These are phyloP conservation scores for Trichoderma simmonsii DNA, from an alignment of 2,329 filamentous ascomycete species.

Conservation along the genomic window DNA sequence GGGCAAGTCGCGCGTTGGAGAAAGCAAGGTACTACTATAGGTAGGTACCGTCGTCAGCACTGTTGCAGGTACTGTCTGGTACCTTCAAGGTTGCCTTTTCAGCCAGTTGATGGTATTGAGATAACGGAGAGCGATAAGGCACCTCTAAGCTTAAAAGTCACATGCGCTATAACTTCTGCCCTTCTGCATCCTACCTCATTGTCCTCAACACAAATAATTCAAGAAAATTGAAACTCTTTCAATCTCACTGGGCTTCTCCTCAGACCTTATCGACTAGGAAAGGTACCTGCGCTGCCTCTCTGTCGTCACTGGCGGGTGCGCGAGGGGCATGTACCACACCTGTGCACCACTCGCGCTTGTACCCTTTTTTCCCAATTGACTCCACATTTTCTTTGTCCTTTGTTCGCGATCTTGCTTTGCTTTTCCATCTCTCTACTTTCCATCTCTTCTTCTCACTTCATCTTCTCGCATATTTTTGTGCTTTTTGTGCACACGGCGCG, in stretches of 20 bases:
- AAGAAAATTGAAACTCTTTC: background rate
- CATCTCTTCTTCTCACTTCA: background rate
- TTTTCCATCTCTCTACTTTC: background rate
- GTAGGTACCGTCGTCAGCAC: background rate
- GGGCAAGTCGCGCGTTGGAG: background rate
- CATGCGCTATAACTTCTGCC: background rate
- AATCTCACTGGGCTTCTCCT: background rate
- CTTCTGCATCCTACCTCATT: background rate
- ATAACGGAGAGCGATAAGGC: background rate
- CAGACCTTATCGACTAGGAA: too few relatives aligned
- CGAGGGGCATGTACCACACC: background rate
- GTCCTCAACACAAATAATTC: background rate
- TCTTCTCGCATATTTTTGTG: background rate
- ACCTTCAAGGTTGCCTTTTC: background rate
- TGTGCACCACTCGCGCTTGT: background rate
- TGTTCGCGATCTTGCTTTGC: background rate
- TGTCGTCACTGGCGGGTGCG: slow-evolving; percentile 1
- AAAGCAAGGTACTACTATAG: too few relatives aligned
- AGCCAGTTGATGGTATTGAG: background rate
- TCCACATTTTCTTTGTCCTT: slow-evolving; percentile 4
- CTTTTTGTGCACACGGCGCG: background rate
- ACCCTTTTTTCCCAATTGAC: background rate
- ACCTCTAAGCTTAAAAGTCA: background rate
- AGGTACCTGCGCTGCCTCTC: background rate
- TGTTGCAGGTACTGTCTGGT: background rate